phyloP scores from a whole-genome alignment of 768 basidiomycete genomes.

The Psilocybe tampanensis region DNA sequence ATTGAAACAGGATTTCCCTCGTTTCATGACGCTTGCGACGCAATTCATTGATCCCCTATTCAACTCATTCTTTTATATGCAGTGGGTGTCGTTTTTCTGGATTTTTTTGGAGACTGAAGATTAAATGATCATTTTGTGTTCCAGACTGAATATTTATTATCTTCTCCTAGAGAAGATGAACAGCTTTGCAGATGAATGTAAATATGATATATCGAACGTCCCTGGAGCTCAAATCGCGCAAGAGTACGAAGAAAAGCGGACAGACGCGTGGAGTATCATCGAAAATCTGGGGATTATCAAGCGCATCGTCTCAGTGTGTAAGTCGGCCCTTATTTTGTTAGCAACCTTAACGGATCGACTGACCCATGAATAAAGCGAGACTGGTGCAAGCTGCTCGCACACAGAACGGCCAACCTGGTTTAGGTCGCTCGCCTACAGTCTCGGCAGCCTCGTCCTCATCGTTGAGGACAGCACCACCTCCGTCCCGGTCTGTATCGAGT shows the following conservation, averaged over 20 bases:
- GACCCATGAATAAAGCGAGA: too few relatives aligned
- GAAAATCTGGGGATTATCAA: conserved; percentile 84
- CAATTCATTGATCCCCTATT: conserved; percentile 97
- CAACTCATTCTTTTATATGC: conserved; percentile 99
- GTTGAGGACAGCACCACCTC: conserved; percentile 39
- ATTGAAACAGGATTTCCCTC: conserved; percentile 89
- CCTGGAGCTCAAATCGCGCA: conserved; percentile 69
- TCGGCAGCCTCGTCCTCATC: conserved; percentile 34
- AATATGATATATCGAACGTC: conserved; percentile 71
- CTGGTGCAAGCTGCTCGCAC: conserved; percentile 59
- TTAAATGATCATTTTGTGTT: background rate
- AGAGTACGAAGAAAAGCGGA: conserved; percentile 81
- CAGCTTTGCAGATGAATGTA: conserved; percentile 76
- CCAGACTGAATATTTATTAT: conserved; percentile 91
- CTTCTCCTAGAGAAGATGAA: conserved; percentile 93
- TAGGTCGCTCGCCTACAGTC: conserved; percentile 35
- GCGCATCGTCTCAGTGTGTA: conserved; percentile 84
- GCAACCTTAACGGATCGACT: too few relatives aligned
- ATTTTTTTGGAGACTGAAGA: conserved; percentile 5
- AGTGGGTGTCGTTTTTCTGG: conserved; percentile 56
- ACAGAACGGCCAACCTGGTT: conserved; percentile 25
- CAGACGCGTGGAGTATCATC: conserved; percentile 77
- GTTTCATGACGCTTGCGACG: conserved; percentile 87
- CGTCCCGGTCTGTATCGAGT: conserved; percentile 33
- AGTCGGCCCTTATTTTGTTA: too few relatives aligned